phyloP scores from a whole-genome alignment of 148 eudicot species.

The Drosera capensis region DNA sequence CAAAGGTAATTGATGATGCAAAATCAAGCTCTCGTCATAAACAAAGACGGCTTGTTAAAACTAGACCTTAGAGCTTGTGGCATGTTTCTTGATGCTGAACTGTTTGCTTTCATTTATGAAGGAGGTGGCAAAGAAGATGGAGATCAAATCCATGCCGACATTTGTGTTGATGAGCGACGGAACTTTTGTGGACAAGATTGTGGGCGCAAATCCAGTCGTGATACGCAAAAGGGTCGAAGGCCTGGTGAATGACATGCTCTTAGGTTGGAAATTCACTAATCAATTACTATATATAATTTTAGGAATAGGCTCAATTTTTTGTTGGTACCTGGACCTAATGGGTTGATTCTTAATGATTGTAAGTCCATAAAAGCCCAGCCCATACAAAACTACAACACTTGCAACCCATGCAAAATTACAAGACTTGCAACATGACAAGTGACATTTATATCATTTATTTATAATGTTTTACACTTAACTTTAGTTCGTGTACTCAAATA shows the following conservation, averaged over 20 bases:
- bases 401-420: too few species aligned
- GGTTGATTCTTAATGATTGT: too few species aligned
- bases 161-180: conserved; percentile 24
- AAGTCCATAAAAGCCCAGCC: too few species aligned
- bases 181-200: conserved; percentile 14
- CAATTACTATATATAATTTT: not conserved
- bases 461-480: too few species aligned
- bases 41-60: too few species aligned
- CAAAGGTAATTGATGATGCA: conserved; percentile 8
- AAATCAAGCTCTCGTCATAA: too few species aligned
- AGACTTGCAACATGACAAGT: too few species aligned
- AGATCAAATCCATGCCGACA: conserved; percentile 27
- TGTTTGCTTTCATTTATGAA: not conserved
- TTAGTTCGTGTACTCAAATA: too few species aligned
- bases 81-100: not conserved
- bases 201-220: conserved; percentile 17
- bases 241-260: conserved; percentile 6
- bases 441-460: too few species aligned
- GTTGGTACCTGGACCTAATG: too few species aligned
- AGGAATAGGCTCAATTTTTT: too few species aligned
- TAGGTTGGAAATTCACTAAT: not conserved
- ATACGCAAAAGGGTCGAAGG: conserved; percentile 9
- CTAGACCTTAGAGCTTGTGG: not conserved
- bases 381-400: too few species aligned
- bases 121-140: conserved; percentile 18